Base-by-base conservation (phyloP, 2,329 filamentous ascomycete genomes). In the Clonostachys byssicola region DNA sequence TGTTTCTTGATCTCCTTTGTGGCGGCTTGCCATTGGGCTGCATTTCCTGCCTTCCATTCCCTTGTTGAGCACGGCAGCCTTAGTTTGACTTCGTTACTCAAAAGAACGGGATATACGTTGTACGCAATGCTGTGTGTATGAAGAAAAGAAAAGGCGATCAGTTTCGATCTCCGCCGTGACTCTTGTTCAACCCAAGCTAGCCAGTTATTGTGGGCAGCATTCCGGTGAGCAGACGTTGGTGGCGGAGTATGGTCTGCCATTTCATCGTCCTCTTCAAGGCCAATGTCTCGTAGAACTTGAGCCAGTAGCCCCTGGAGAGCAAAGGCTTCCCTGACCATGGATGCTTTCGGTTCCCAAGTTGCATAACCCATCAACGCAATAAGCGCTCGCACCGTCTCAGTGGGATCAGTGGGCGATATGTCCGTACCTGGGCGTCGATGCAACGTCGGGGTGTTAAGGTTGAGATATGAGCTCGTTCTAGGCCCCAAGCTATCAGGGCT, bases 101-200 rank as follows among this genome's bases (percentile, higher is more conserved):
- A 58, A 6, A 69, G 52, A 0, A 61, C 59, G 1, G 66, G 66
- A 33, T 66, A 67, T 3, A 65, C 57, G 18, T 69, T 63, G 49
- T 69, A 69, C 3, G 66, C 66, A 8, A 69, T 60, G 44, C 61
- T 67, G 47, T 69, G 64, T 0, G 60, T 67, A 42, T 69, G 64
- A 5, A 67, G 54, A 44, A 69, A 69, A 0, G 63, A 64, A 34
- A 69, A 69, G 0, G 64, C 62, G 5, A 67, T 66, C 3, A 69
- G 56, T 41, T 68, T 68, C 0, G 66, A 54, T 6, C 66, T 56
- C 3, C 66, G 58, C 3, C 48, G 34, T 1, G 64, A 66, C 44
- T 69, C 66, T 23, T 60, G 54, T 4, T 48, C 54, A 1, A 60
- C 52, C 66, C 66, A 69, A 1, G 51, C 48, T 2, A 56, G 46